A percentile compares a stretch with the other conserved stretches of the same genome.
phyloP scores from a whole-genome alignment of 2,329 filamentous ascomycete genomes.

The Lecanoromycetidae sp. region DNA sequence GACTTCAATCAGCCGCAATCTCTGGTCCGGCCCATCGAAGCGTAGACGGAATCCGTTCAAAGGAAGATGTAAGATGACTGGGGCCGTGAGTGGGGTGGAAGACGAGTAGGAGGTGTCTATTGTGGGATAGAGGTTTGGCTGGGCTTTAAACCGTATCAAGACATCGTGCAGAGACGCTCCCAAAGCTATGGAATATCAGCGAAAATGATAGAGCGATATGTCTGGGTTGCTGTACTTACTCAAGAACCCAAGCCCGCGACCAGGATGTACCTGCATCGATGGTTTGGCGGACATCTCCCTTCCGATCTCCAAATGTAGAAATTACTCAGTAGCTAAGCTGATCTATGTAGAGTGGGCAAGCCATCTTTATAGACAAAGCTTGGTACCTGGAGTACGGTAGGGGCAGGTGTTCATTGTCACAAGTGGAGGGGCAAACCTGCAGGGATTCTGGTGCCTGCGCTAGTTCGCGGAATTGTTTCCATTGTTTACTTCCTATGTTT shows the following conservation, averaged over 20 bases:
- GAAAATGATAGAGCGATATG: slow-evolving; percentile 5
- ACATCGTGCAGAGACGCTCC: slow-evolving; percentile 87
- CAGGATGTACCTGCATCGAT: slow-evolving; percentile 52
- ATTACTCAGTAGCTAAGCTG: neutral
- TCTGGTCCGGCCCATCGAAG: slow-evolving; percentile 88
- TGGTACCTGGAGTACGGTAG: too few relatives aligned
- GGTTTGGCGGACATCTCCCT: slow-evolving; percentile 10
- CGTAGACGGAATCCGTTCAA: slow-evolving; percentile 78
- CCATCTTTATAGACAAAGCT: neutral
- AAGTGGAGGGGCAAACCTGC: too few relatives aligned
- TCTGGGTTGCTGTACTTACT: slow-evolving; percentile 17
- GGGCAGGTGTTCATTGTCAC: too few relatives aligned
- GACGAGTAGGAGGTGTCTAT: slow-evolving; percentile 73
- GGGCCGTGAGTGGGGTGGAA: slow-evolving; percentile 59
- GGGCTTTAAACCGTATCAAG: slow-evolving; percentile 74
- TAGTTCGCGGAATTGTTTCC: too few relatives aligned
- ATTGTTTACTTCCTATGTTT: slow-evolving; percentile 3
- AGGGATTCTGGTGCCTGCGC: too few relatives aligned
- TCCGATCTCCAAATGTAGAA: neutral
- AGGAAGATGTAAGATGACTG: slow-evolving; percentile 64
- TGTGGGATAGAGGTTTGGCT: slow-evolving; percentile 68
- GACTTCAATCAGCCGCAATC: slow-evolving; percentile 80
- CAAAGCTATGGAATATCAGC: slow-evolving; percentile 46
- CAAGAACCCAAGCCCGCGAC: slow-evolving; percentile 53
- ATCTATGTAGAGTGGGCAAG: neutral